Base-by-base conservation (phyloP, 257 asterid genomes). In the Anisodus acutangulus region DNA sequence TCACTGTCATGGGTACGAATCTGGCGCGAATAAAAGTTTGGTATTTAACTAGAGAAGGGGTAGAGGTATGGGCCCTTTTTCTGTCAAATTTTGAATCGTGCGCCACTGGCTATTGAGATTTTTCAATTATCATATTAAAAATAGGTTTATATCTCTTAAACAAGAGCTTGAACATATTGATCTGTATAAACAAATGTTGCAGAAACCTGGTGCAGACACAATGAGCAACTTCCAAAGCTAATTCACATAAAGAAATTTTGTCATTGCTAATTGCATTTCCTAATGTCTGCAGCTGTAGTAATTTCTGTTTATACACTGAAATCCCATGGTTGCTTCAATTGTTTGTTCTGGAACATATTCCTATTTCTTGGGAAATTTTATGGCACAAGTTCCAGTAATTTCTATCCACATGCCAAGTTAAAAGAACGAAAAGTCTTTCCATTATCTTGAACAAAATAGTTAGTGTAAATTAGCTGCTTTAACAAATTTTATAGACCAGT, bases 381-480 rank as follows among this genome's bases (percentile, higher is more conserved):
- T n/a, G n/a, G 39, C 37, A 9, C 55, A n/a, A 45, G 58, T 45
- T 71, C 45, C 39, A 45, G 58, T 71, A 71, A 45, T 71, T 43
- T 71, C 58, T 45, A 45, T 43, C 37, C 15, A 6, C 79, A 45
- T 43, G 39, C 79, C 58, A 31, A 54, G 39, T 79, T 79, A 43
- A 71, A 45, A 45, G 58, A n/a, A 45, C 79, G 45, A 71, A 41
- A 41, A 41, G 39, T 71, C 58, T 71, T n/a, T n/a, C 26, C 79
- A 45, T 71, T 53, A 45, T n/a, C 58, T 71, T 71, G 7, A 43
- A 17, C 19, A 69, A 31, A 0, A 19, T 69, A 69, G 8, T 11
- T 0, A 41, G 54, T 39, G 54, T 16, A 69, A 39, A 69, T 69
- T 16, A 71, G 39, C 17, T 35, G 76, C 76, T 37, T 15, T 39